Base-by-base conservation (phyloP, 768 basidiomycete species). In the Hygrocybe coccinea region DNA sequence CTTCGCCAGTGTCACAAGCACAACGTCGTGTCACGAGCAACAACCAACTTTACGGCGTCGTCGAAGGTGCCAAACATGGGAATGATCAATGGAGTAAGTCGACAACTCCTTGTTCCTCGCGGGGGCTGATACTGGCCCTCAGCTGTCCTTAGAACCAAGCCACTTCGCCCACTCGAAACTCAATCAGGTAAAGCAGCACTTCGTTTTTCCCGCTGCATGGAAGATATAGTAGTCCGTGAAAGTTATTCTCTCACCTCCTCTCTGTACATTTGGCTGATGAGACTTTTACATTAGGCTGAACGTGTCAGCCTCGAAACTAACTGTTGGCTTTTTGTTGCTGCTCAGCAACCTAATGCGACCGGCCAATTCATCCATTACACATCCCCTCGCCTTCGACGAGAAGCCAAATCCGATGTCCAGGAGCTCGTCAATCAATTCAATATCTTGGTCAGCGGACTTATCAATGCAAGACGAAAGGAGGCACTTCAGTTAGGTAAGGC, bases 41-140 rank as follows among this genome's bases (percentile, higher is more conserved):
- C 15, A 54, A 54, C 29, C 21, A 12, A 7, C 9, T 33, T 10
- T 25, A 44, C 34, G 52, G 52, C 21, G 11, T 44, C 6, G 52
- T 54, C 25, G 52, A 54, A 38, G 52, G 52, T 14, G 43, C 34
- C 33, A 54, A 44, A 36, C 52, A 41, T 43, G 52, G 52, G 12
- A 54, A 54, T 25, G 38, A 37, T 24, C 34, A 38, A 52, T 52
- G 17, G 15, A 39, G 51, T 52, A 35, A 52, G 51, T 38, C 22
- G 17, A 11, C n/a, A 17, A 33, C 25, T 38, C 38, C 19, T 15
- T 37, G 14, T 24, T n/a, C 22, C 11, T 38, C 3, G 14, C 3
- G n/a, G 9, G 10, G 17, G 17, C 19, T 12, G 11, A 33, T 39
- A 22, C 12, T 22, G 10, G 8, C 29, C 21, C 15, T 21, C 34